Conservation (phyloP, 148 eudicot species). For the Dysphania ambrosioides region DNA sequence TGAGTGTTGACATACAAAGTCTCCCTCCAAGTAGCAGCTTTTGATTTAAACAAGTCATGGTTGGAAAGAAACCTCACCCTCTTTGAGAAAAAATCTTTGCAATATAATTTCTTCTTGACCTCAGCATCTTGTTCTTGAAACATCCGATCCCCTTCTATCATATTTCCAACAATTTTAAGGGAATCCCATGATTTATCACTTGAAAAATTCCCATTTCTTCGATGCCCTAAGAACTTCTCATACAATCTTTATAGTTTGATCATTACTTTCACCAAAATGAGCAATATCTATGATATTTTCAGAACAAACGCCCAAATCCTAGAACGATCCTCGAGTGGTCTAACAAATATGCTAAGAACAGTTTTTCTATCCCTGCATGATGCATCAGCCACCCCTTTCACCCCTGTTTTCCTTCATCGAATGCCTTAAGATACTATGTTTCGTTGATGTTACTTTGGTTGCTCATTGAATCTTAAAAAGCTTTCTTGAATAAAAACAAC, state of each 20-base stretch:
- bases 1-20: constrained; percentile 21
- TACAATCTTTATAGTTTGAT: constrained; percentile 10
- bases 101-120: constrained; percentile 31
- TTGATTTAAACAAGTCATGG: constrained; percentile 30
- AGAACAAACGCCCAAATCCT: constrained; percentile 11
- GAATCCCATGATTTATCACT: constrained; percentile 43
- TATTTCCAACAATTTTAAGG: constrained; percentile 26
- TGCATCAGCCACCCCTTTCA: constrained; percentile 41
- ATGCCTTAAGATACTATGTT: constrained; percentile 28
- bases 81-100: constrained; percentile 26
- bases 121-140: constrained; percentile 44
- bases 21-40: constrained; percentile 46
- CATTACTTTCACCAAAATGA: constrained; percentile 4
- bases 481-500: too few relatives aligned
- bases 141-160: constrained; percentile 29
- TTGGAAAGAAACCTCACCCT: constrained; percentile 30
- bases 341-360: constrained; percentile 37
- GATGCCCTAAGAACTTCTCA: constrained; percentile 29
- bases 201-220: constrained; percentile 43
- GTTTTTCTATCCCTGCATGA: constrained; percentile 14
- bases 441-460: neutral
- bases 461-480: neutral
- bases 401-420: constrained; percentile 48
- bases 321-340: constrained; percentile 31
- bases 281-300: constrained; percentile 21